Base-by-base conservation (phyloP, 768 basidiomycete species). In the Macrolepiota fuliginosa region DNA sequence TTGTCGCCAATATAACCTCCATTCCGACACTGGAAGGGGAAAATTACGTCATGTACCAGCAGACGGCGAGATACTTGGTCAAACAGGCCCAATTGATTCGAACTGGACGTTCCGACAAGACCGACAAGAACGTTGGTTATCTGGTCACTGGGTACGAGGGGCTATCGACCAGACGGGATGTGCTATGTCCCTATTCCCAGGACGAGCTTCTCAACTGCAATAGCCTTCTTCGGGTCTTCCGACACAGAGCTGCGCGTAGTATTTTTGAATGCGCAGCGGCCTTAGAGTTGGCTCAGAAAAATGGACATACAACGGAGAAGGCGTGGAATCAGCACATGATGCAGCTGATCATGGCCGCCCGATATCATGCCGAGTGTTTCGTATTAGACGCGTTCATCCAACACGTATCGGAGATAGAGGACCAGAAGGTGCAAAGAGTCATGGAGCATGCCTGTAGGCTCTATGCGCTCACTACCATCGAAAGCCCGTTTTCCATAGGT, bases 291-390 rank as follows among this genome's bases (percentile, higher is more conserved):
- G 60, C 66, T 17, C 53, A 61, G 22, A 50, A 56, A 19, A 64
- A 52, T 12, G 58, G 63, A 4, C 24, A 64, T n/a, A 29, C 65
- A 4, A 11, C 58, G 2, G 65, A 63, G 15, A 54, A 62, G 17
- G 70, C 68, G 3, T 72, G 71, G 71, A 72, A 71, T 58, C 56
- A 50, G 12, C 63, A 71, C 49, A 70, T 71, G 69, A 68, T 70
- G 65, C 36, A 62, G 17, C 60, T 71, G 27, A 66, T 72, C 11
- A 36, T 52, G 22, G 64, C 68, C 0, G 71, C 70, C 47, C 70
- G 70, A 17, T 69, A 69, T n/a, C 71, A 70, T 51, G 61, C 63
- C 56, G 67, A 70, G 55, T 64, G 58, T 47, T 63, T 64, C 32
- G 68, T 67, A 10, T 65, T 71, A 2, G 47, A 64, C n/a, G 56